Evolutionary conservation across 2,329 filamentous ascomycete species (phyloP).

Genomic region (Ascochyta viciae-villosae): DNA sequence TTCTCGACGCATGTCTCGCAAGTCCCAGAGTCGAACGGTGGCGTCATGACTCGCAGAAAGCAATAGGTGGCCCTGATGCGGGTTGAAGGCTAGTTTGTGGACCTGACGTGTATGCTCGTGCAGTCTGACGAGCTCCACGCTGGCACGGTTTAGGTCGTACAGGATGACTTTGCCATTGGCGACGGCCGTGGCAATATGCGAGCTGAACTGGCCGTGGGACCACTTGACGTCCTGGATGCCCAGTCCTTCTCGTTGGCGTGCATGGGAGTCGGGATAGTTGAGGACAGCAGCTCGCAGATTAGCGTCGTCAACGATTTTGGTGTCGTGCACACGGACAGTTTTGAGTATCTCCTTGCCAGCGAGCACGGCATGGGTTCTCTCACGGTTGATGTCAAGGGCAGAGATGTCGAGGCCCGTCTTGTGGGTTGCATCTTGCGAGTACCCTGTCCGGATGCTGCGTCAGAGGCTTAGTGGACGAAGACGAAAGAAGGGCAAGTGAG

Average conservation of each 20-base stretch:
- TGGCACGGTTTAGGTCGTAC: slow-evolving; percentile 68
- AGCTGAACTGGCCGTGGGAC: slow-evolving; percentile 67
- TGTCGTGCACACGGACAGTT: slow-evolving; percentile 65
- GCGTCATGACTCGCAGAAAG: slow-evolving; percentile 71
- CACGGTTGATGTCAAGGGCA: slow-evolving; percentile 68
- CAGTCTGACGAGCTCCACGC: slow-evolving; percentile 66
- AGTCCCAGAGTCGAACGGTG: slow-evolving; percentile 69
- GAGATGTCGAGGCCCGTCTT: slow-evolving; percentile 70
- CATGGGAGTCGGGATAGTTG: slow-evolving; percentile 60
- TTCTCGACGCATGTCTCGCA: slow-evolving; percentile 62
- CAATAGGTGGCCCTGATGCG: slow-evolving; percentile 65
- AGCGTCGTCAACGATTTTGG: slow-evolving; percentile 66
- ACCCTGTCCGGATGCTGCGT: slow-evolving; percentile 53
- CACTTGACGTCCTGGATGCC: slow-evolving; percentile 72
- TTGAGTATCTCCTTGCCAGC: slow-evolving; percentile 72
- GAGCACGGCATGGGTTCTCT: slow-evolving; percentile 68
- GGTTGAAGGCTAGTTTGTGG: slow-evolving; percentile 70
- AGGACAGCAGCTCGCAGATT: slow-evolving; percentile 68
- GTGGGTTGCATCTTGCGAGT: slow-evolving; percentile 65
- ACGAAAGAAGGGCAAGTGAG: slow-evolving; percentile 1
- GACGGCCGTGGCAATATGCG: slow-evolving; percentile 68
- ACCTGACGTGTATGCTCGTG: slow-evolving; percentile 72
- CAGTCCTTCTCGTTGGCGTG: slow-evolving; percentile 64
- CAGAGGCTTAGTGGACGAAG: slow-evolving; percentile 16
- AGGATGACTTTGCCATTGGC: slow-evolving; percentile 70